Evolutionary conservation across 1,284 basidiomycete genomes (phyloP).

Genomic region (Trichosporon sp.): DNA sequence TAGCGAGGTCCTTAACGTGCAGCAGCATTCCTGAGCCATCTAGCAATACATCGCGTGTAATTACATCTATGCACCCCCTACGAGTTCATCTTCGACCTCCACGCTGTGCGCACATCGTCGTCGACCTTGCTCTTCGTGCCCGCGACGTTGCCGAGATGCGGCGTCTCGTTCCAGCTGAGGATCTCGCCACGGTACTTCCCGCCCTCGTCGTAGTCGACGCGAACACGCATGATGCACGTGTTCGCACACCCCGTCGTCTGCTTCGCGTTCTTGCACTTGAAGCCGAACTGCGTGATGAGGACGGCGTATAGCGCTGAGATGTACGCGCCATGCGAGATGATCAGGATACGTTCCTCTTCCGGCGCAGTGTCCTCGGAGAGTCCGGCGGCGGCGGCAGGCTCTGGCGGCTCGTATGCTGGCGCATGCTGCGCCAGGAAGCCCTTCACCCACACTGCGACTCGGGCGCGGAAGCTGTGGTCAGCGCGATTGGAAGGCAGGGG

Average conservation of each 20-base stretch:
- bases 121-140: slow-evolving; percentile 2
- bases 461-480: slow-evolving; percentile 18
- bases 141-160: slow-evolving; percentile 20
- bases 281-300: slow-evolving; percentile 19
- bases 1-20: too few species aligned
- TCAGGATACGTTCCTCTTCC: slow-evolving; percentile 20
- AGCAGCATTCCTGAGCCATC: too few species aligned
- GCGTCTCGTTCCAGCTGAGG: slow-evolving; percentile 28
- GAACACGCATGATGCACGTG: slow-evolving; percentile 34
- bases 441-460: slow-evolving; percentile 22
- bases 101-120: neutral
- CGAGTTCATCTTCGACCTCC: neutral
- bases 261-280: slow-evolving; percentile 21
- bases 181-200: slow-evolving; percentile 25
- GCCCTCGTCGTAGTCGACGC: slow-evolving; percentile 8
- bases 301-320: slow-evolving; percentile 27
- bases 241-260: slow-evolving; percentile 25
- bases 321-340: slow-evolving; percentile 45
- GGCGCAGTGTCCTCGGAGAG: neutral
- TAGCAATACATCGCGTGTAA: neutral
- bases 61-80: neutral
- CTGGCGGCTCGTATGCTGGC: neutral
- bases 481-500: neutral
- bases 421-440: slow-evolving; percentile 19
- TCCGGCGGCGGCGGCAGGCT: neutral